Evolutionary conservation across 805 yeast genomes (phyloP).

Genomic region (Candida ulmi): DNA sequence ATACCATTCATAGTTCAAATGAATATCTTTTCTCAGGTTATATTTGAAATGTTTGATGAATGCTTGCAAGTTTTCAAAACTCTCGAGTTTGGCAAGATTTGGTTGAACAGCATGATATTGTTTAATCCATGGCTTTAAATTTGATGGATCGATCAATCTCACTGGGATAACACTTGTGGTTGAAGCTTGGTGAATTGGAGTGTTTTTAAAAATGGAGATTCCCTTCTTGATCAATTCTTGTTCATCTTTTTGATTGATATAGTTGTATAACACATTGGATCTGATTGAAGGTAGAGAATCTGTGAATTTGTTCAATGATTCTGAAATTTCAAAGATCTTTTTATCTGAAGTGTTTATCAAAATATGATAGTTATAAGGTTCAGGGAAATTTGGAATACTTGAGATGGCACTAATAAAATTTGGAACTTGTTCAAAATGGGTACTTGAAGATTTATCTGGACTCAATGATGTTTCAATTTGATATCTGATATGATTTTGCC

Average conservation of each 20-base stretch:
- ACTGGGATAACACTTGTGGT: neutral
- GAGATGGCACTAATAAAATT: neutral
- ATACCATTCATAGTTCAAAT: neutral
- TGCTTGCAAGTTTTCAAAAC: neutral
- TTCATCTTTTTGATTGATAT: neutral
- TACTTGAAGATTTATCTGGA: neutral
- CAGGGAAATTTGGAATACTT: neutral
- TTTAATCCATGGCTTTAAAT: neutral
- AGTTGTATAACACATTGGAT: neutral
- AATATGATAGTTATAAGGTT: neutral
- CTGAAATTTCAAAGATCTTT: neutral
- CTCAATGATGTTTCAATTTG: conserved; percentile 1
- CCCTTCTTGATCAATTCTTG: neutral
- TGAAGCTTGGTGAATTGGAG: neutral
- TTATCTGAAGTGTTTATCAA: neutral
- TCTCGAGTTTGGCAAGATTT: neutral
- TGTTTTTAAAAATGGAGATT: neutral
- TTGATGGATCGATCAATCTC: neutral
- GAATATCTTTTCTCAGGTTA: neutral
- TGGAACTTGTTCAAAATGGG: neutral
- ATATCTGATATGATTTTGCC: conserved; percentile 14
- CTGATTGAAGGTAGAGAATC: neutral
- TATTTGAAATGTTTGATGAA: neutral
- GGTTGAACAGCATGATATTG: neutral
- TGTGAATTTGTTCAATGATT: neutral